These are phyloP conservation scores for Aspergillus uvarum DNA, from an alignment of 2,329 filamentous ascomycete species.

Conservation along the genomic window DNA sequence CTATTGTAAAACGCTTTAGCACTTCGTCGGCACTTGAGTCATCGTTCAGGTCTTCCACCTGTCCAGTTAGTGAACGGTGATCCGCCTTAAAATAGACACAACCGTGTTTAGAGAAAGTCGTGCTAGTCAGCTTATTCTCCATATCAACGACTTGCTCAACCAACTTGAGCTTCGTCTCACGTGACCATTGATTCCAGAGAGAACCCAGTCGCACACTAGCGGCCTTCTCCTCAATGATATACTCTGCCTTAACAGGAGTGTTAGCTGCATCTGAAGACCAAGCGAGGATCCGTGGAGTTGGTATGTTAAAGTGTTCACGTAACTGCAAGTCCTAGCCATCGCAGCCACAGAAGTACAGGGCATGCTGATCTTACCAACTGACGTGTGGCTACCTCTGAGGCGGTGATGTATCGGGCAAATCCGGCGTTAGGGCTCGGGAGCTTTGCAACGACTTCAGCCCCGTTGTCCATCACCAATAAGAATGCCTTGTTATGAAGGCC, in stretches of 20 bases:
- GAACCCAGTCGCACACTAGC: slow-evolving; percentile 27
- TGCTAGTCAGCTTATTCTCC: slow-evolving; percentile 25
- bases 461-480: slow-evolving; percentile 34
- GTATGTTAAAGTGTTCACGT: slow-evolving; percentile 20
- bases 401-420: slow-evolving; percentile 18
- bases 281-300: slow-evolving; percentile 19
- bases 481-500: slow-evolving; percentile 39
- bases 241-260: slow-evolving; percentile 22
- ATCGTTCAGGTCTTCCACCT: slow-evolving; percentile 13
- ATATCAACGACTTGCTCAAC: slow-evolving; percentile 29
- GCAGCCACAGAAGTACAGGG: background rate
- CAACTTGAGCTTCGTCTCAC: slow-evolving; percentile 24
- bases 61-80: slow-evolving; percentile 15
- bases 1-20: slow-evolving; percentile 22
- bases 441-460: slow-evolving; percentile 28
- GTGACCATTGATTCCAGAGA: slow-evolving; percentile 31
- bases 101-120: slow-evolving; percentile 27
- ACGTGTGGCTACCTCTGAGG: slow-evolving; percentile 29
- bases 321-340: slow-evolving; percentile 19
- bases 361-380: slow-evolving; percentile 21
- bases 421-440: slow-evolving; percentile 33
- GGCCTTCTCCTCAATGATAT: slow-evolving; percentile 34
- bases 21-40: background rate
- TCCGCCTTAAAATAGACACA: slow-evolving; percentile 31
- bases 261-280: slow-evolving; percentile 22